Conservation (phyloP, 2,329 filamentous ascomycete species). For the Phyllosticta citrichinensis region DNA sequence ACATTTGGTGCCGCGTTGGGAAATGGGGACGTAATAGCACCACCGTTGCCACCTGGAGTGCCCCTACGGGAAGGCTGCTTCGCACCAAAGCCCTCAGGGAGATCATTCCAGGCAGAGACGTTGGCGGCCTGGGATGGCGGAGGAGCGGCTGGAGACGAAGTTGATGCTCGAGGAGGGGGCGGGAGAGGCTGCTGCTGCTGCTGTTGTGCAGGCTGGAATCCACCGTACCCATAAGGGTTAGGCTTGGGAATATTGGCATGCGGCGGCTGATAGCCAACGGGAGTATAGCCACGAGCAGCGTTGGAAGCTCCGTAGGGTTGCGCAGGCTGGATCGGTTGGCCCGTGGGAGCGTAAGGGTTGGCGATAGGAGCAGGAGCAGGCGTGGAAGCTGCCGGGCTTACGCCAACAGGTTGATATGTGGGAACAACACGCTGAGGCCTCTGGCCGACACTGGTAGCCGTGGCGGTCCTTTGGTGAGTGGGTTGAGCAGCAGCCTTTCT, state of each 20-base stretch:
- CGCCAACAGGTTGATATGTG: conserved; percentile 19
- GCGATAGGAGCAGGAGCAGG: conserved; percentile 10
- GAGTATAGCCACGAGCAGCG: conserved; percentile 34
- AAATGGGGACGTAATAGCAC: conserved; percentile 67
- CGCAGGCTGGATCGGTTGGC: conserved; percentile 21
- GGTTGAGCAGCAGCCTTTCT: conserved; percentile 45
- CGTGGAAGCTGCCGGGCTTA: conserved; percentile 13
- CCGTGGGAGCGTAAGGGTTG: conserved; percentile 24
- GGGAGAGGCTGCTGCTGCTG: conserved; percentile 34
- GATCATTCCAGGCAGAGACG: conserved; percentile 86
- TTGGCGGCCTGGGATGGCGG: conserved; percentile 63
- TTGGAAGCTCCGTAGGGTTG: conserved; percentile 26
- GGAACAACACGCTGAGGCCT: conserved; percentile 27
- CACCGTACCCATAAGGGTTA: conserved; percentile 29
- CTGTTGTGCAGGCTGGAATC: conserved; percentile 35
- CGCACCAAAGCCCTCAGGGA: conserved; percentile 59
- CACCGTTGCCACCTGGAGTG: conserved; percentile 55
- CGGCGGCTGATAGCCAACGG: conserved; percentile 44
- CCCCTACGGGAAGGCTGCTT: conserved; percentile 61
- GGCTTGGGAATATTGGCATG: conserved; percentile 21
- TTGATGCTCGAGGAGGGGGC: conserved; percentile 56
- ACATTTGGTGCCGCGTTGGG: conserved; percentile 45
- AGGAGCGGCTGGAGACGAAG: conserved; percentile 52
- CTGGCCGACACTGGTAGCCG: conserved; percentile 23
- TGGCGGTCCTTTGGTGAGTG: conserved; percentile 30